Percentiles rank a stretch among this genome's conserved stretches.
These are phyloP conservation scores for Styphnolobium japonicum DNA, from an alignment of 306 rosid species.

Conservation along the genomic window DNA sequence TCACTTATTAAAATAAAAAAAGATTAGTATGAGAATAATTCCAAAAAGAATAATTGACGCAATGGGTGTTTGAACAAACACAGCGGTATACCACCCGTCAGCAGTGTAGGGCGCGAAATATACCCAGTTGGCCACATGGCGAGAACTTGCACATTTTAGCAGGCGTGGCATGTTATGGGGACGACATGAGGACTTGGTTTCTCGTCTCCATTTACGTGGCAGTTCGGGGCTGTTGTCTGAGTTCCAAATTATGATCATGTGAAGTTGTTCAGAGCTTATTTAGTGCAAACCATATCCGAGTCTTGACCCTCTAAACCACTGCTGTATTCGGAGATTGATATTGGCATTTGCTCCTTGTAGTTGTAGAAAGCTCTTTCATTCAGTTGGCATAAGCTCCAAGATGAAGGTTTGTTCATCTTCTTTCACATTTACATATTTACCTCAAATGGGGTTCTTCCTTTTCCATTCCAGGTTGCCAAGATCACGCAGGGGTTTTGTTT, in stretches of 20 bases:
- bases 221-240: constrained; percentile 12
- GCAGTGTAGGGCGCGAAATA: not conserved
- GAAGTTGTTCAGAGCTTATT: constrained; percentile 14
- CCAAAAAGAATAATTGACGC: constrained; percentile 10
- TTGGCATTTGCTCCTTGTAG: not conserved
- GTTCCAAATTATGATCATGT: constrained; percentile 17
- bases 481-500: not conserved
- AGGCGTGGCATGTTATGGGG: constrained; percentile 31
- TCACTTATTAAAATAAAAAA: no score
- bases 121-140: constrained; percentile 39
- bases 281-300: constrained; percentile 7
- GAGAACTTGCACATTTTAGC: not conserved
- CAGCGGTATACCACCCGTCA: constrained; percentile 46
- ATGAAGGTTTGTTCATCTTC: constrained; percentile 60
- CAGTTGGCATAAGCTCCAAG: constrained; percentile 22
- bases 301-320: constrained; percentile 20
- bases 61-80: not conserved
- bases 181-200: constrained; percentile 27
- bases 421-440: not conserved
- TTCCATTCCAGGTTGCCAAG: not conserved
- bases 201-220: constrained; percentile 52
- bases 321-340: not conserved
- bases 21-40: no score
- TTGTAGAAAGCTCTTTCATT: not conserved
- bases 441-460: not conserved